These are phyloP conservation scores for Hypoxylon sp. DNA, from an alignment of 2,329 filamentous ascomycete genomes.

Conservation along the genomic window DNA sequence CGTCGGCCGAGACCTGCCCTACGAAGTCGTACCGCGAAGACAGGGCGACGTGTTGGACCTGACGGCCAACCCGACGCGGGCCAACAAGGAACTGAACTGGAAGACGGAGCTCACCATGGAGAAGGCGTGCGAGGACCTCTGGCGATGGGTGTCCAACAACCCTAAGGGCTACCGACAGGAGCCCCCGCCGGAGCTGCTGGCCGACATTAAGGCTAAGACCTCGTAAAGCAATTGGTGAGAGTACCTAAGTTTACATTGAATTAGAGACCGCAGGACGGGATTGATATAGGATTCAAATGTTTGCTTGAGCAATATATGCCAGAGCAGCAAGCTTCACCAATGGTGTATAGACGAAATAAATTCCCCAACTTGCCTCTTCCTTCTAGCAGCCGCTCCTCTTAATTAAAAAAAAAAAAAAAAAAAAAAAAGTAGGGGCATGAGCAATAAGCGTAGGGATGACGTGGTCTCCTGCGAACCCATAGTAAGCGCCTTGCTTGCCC, in stretches of 20 bases:
- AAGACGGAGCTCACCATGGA: slow-evolving; percentile 91
- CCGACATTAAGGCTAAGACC: slow-evolving; percentile 63
- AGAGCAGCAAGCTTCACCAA: slow-evolving; percentile 13
- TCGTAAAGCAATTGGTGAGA: slow-evolving; percentile 38
- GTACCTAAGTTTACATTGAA: slow-evolving; percentile 8
- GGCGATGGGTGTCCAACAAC: slow-evolving; percentile 98
- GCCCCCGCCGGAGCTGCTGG: slow-evolving; percentile 84
- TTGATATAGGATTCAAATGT: slow-evolving; percentile 16
- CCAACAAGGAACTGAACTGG: slow-evolving; percentile 91
- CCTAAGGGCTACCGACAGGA: slow-evolving; percentile 93
- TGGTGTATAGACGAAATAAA: slow-evolving; percentile 29
- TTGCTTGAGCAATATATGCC: slow-evolving; percentile 12
- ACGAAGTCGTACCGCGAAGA: slow-evolving; percentile 85
- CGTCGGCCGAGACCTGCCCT: slow-evolving; percentile 86
- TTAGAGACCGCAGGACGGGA: slow-evolving; percentile 24
- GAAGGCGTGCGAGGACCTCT: slow-evolving; percentile 92
- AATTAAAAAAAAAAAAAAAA: no score
- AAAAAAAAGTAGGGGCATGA: slow-evolving; percentile 4
- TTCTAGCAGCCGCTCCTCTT: not conserved
- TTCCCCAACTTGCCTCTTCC: not conserved
- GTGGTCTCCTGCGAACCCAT: slow-evolving; percentile 1
- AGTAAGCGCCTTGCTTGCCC: slow-evolving; percentile 4
- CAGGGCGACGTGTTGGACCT: slow-evolving; percentile 93
- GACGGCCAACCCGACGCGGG: slow-evolving; percentile 88
- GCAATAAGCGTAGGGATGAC: not conserved